Evolutionary conservation across 2,329 filamentous ascomycete genomes (phyloP).

Genomic region (Zymoseptoria tritici): DNA sequence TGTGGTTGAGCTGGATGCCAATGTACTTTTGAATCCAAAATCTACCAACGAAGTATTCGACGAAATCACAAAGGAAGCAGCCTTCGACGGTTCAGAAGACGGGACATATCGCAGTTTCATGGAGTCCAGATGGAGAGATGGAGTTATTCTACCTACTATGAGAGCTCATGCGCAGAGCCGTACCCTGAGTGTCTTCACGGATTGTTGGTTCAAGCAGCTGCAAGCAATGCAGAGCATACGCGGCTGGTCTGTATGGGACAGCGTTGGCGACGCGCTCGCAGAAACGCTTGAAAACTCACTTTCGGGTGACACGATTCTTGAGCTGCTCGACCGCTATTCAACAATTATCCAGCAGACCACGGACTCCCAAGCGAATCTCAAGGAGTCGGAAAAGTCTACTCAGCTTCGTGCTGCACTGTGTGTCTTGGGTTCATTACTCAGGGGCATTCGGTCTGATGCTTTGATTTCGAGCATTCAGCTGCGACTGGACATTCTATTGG

Average conservation of each 20-base stretch:
- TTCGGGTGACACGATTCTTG: conserved; percentile 10
- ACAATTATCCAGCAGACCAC: neutral
- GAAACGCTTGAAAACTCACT: conserved; percentile 17
- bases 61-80: neutral
- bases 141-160: conserved; percentile 26
- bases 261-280: conserved; percentile 14
- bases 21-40: conserved; percentile 35
- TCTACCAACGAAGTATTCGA: conserved; percentile 8
- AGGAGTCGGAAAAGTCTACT: neutral
- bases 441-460: conserved; percentile 8
- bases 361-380: neutral
- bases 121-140: conserved; percentile 1
- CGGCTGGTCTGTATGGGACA: conserved; percentile 16
- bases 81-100: neutral
- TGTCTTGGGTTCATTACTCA: conserved; percentile 6
- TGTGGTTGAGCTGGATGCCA: conserved; percentile 40
- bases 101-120: neutral
- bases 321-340: conserved; percentile 8
- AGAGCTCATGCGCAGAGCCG: conserved; percentile 24
- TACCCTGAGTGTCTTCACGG: conserved; percentile 22
- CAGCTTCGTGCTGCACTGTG: neutral
- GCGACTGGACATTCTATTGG: conserved; percentile 5
- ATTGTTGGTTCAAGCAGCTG: conserved; percentile 25
- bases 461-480: conserved; percentile 7
- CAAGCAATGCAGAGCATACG: neutral